Evolutionary conservation across 306 rosid species (phyloP).

Genomic region (Psophocarpus tetragonolobus): DNA sequence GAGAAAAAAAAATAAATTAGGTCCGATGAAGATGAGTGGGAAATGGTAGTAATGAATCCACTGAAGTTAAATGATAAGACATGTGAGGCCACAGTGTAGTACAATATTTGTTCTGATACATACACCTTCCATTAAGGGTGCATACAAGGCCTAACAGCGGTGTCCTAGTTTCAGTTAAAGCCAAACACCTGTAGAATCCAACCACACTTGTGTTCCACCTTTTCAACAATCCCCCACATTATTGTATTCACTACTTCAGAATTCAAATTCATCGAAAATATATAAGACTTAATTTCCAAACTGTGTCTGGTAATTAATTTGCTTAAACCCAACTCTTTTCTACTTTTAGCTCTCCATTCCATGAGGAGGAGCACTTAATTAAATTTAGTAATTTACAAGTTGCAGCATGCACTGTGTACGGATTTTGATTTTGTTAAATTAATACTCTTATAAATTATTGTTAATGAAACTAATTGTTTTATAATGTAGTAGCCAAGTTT

Average conservation of each 20-base stretch:
- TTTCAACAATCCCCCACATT: background rate
- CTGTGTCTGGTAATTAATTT: constrained; percentile 14
- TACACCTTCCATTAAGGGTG: constrained; percentile 3
- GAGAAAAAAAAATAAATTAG: constrained; percentile 22
- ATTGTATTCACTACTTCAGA: constrained; percentile 13
- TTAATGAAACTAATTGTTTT: background rate
- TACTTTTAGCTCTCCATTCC: constrained; percentile 18
- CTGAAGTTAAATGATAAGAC: constrained; percentile 42
- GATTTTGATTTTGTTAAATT: background rate
- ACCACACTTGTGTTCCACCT: constrained; percentile 28
- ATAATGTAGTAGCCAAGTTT: background rate
- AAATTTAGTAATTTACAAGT: background rate
- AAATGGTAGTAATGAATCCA: constrained; percentile 33
- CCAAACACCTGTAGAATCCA: constrained; percentile 39
- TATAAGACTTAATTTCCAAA: background rate
- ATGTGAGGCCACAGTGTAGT: constrained; percentile 32
- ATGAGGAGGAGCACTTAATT: constrained; percentile 22
- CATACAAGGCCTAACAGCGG: background rate
- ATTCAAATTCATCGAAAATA: background rate
- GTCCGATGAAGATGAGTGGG: constrained; percentile 28
- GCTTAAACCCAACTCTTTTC: constrained; percentile 8
- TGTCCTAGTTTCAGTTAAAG: constrained; percentile 24
- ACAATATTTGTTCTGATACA: constrained; percentile 7
- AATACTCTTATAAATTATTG: background rate
- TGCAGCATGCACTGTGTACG: constrained; percentile 27